These are phyloP conservation scores for Hypomontagnella submonticulosa DNA, from an alignment of 495 filamentous ascomycete species.

Conservation along the genomic window DNA sequence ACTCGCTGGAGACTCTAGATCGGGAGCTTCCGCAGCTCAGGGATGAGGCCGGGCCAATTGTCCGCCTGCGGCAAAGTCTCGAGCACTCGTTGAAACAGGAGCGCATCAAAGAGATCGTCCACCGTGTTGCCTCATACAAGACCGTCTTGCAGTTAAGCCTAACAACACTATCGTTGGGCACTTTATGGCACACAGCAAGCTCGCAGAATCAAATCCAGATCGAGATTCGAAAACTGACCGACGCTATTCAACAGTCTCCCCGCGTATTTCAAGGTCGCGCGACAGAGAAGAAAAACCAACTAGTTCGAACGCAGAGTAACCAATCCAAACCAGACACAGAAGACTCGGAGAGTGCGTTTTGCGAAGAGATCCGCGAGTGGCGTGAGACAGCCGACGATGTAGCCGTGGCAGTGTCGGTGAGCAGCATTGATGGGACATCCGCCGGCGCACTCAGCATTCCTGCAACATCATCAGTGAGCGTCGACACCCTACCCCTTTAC, in stretches of 20 bases:
- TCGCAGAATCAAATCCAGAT: conserved; percentile 38
- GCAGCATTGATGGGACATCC: conserved; percentile 9
- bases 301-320: neutral
- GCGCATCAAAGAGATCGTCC: conserved; percentile 26
- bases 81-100: conserved; percentile 29
- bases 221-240: conserved; percentile 39
- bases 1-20: conserved; percentile 21
- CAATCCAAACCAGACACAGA: conserved; percentile 9
- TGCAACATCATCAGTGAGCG: conserved; percentile 11
- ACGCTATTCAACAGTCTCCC: conserved; percentile 21
- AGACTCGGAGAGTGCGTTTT: conserved; percentile 17
- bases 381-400: conserved; percentile 38
- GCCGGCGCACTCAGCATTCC: conserved; percentile 16
- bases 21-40: conserved; percentile 34
- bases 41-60: conserved; percentile 15
- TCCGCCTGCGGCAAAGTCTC: conserved; percentile 27
- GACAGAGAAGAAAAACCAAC: neutral
- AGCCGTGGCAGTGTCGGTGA: conserved; percentile 31
- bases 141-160: conserved; percentile 40
- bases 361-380: conserved; percentile 36
- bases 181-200: conserved; percentile 27
- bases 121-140: conserved; percentile 37
- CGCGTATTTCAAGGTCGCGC: conserved; percentile 16
- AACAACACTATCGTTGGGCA: conserved; percentile 32
- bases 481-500: conserved; percentile 25